These are phyloP conservation scores for Spergularia bocconei DNA, from an alignment of 148 eudicot genomes.

Conservation along the genomic window DNA sequence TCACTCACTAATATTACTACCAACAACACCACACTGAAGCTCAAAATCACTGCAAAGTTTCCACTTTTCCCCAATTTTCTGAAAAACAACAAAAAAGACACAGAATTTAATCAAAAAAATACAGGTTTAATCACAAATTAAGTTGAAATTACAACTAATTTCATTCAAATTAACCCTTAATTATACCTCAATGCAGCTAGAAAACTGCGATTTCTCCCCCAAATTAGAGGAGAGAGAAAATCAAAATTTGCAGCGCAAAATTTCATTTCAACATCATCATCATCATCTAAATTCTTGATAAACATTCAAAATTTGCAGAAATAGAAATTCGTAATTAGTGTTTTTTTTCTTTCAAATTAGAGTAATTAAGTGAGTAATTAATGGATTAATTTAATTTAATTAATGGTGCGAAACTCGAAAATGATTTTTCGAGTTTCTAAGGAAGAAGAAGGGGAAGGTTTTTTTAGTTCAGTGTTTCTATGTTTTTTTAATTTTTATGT, in stretches of 20 bases:
- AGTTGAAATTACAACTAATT: not conserved
- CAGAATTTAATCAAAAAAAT: not conserved
- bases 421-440: slow-evolving; percentile 26
- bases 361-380: not conserved
- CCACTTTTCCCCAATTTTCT: not conserved
- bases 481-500: not conserved
- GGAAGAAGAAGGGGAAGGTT: not conserved
- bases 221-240: not conserved
- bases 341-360: not conserved
- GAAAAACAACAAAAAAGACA: not conserved
- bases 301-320: not conserved
- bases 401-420: slow-evolving; percentile 14
- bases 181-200: slow-evolving; percentile 9
- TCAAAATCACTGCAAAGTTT: not conserved
- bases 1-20: not conserved
- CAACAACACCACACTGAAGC: not conserved
- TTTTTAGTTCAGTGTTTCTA: slow-evolving; percentile 7
- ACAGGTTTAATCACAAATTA: not conserved
- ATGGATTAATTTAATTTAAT: not conserved
- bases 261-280: not conserved
- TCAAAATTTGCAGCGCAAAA: not conserved
- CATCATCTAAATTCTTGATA: not conserved
- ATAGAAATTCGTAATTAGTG: too few relatives aligned
- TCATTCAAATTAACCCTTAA: not conserved
- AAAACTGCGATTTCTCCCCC: not conserved